Evolutionary conservation across 1,284 basidiomycete species (phyloP), one percentile per base, ranked within the genome.

Genomic region (Trichosporon coremiiforme): DNA sequence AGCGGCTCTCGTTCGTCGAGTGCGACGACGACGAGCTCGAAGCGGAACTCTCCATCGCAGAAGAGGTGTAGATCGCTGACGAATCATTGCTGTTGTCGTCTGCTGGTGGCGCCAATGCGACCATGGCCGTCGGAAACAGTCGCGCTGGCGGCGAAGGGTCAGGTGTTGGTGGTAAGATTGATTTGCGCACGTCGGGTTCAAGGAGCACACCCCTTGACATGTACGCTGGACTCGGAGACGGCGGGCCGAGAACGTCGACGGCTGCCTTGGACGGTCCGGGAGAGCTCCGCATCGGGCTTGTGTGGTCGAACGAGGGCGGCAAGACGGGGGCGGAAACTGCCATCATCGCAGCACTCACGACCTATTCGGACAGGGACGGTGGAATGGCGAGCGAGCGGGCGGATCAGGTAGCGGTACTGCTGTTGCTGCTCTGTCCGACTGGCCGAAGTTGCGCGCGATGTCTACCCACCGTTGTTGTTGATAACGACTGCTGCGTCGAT

Each of bases 61-160:
- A 33, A 53, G 63, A 68, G 5, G 31, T 10, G 66, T 38, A 25
- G 31, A 66, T 66, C 22, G 66, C 66, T 8, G 66, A 60, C 12
- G 20, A 38, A 15, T 66, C 64, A 41, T 66, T 53, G 35, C 36
- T 25, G 8, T 36, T 22, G 31, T 77, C 73, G 45, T 74, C 75
- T 12, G 75, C 73, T 3, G 77, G 76, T 22, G 75, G 75, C 1
- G 78, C 77, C 5, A 78, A 68, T 29, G 76, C 72, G 55, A 78
- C 74, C 75, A 78, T 77, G 20, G 57, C 57, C 7, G 57, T 62
- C 29, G 57, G 57, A 15, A 62, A 62, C 57, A 62, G 57, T 12
- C 57, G 57, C 57, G 57, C 66, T 70, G 63, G 71, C 70, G 77
- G 77, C 6, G 75, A 77, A 5, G 78, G 76, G 25, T 79, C 78